A percentile compares a stretch with the other conserved stretches of the same genome.
Evolutionary conservation across 2,329 filamentous ascomycete species (phyloP).

Genomic region (Sarocladiaceae sp.): DNA sequence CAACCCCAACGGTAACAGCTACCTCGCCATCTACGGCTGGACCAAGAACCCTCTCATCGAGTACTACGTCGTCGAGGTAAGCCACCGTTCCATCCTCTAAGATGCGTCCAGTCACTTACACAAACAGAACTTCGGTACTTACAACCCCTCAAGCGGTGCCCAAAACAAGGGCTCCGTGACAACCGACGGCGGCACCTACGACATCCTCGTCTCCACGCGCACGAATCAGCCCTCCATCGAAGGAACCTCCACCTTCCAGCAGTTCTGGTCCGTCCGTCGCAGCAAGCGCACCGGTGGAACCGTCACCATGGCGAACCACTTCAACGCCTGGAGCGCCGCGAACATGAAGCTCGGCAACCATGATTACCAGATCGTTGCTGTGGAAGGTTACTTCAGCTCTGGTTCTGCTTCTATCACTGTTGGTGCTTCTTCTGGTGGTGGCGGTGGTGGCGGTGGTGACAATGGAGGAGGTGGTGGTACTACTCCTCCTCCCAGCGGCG

Average conservation of each 20-base stretch:
- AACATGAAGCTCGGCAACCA: constrained; percentile 44
- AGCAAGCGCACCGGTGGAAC: constrained; percentile 46
- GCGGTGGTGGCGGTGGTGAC: background rate
- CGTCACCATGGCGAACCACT: constrained; percentile 46
- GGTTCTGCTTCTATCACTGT: constrained; percentile 45
- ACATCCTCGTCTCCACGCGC: constrained; percentile 30
- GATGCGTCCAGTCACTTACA: background rate
- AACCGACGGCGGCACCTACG: constrained; percentile 32
- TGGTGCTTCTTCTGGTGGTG: constrained; percentile 1
- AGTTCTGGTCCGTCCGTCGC: constrained; percentile 49
- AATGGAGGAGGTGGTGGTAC: constrained; percentile 2
- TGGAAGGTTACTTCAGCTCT: constrained; percentile 48
- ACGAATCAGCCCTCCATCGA: constrained; percentile 41
- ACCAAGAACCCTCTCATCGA: constrained; percentile 27
- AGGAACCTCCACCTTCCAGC: constrained; percentile 46
- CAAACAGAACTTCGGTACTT: constrained; percentile 32
- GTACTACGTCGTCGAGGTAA: constrained; percentile 26
- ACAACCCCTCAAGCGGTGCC: constrained; percentile 30
- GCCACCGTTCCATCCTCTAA: background rate
- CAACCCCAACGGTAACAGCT: constrained; percentile 22
- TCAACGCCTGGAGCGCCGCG: constrained; percentile 46
- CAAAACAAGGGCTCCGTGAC: constrained; percentile 28
- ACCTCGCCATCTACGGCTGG: constrained; percentile 32
- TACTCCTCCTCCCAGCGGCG: no score
- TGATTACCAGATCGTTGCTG: constrained; percentile 52